Conservation (phyloP, 257 asterid species). For the Avicennia marina region DNA sequence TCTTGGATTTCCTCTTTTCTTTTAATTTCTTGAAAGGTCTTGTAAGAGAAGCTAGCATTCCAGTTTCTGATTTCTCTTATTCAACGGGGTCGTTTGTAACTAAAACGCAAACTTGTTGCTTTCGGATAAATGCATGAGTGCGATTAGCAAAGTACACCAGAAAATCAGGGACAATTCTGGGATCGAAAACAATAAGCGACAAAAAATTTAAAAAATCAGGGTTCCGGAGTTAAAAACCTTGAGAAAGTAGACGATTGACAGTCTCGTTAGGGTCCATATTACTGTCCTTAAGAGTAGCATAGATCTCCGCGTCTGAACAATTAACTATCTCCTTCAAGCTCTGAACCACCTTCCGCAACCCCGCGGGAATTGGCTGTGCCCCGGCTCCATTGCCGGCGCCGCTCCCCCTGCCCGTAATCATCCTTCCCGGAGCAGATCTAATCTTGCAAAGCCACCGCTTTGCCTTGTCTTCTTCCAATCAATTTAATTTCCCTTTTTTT, state of each 20-base stretch:
- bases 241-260: constrained; percentile 69
- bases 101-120: too few relatives aligned
- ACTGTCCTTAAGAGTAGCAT: constrained; percentile 83
- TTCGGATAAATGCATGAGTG: too few relatives aligned
- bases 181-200: too few relatives aligned
- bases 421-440: constrained; percentile 33
- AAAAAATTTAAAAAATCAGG: too few relatives aligned
- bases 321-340: constrained; percentile 87
- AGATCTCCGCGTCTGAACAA: constrained; percentile 85
- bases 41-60: too few relatives aligned
- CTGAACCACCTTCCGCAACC: constrained; percentile 67
- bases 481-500: constrained; percentile 6
- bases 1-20: too few relatives aligned
- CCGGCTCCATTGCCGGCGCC: constrained; percentile 31
- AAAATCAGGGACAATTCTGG: too few relatives aligned
- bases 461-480: constrained; percentile 22
- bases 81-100: too few relatives aligned
- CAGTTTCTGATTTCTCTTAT: too few relatives aligned
- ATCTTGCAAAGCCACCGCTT: constrained; percentile 17
- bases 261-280: constrained; percentile 98
- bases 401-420: constrained; percentile 40
- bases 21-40: too few relatives aligned
- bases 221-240: constrained; percentile 47
- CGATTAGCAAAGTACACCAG: too few relatives aligned
- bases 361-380: constrained; percentile 55